phyloP scores from a whole-genome alignment of 78 protist species.

The Protostelium mycophagum region DNA sequence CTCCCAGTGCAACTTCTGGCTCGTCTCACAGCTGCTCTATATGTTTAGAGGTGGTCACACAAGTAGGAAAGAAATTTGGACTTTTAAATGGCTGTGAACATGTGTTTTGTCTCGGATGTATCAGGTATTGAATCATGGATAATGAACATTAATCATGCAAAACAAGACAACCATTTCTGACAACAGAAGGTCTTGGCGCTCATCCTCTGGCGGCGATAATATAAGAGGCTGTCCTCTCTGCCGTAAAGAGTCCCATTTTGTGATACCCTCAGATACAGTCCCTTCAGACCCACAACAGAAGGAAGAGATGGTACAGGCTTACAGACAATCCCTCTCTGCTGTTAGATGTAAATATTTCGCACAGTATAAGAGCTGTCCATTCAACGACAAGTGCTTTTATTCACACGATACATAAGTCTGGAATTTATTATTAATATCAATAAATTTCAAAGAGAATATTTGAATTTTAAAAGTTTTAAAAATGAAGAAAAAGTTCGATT shows the following conservation, averaged over 20 bases:
- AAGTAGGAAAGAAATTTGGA: conserved; percentile 37
- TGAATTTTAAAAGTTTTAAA: too few species aligned
- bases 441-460: too few species aligned
- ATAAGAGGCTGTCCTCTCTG: conserved; percentile 41
- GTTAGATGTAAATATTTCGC: conserved; percentile 43
- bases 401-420: background rate
- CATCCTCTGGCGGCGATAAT: background rate
- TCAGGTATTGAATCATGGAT: conserved; percentile 2
- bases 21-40: conserved; percentile 26
- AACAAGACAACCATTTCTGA: background rate
- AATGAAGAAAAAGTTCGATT: too few species aligned
- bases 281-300: conserved; percentile 21
- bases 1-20: too few species aligned
- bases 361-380: background rate
- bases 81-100: conserved; percentile 34
- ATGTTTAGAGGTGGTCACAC: conserved; percentile 38
- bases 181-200: background rate
- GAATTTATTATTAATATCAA: too few species aligned
- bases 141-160: too few species aligned
- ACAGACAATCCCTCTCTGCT: conserved; percentile 18
- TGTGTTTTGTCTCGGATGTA: conserved; percentile 49
- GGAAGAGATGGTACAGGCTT: conserved; percentile 37
- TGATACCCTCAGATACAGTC: conserved; percentile 38
- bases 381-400: background rate
- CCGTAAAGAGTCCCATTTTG: conserved; percentile 22